Evolutionary conservation across 1,284 basidiomycete species (phyloP).

Genomic region (Moesziomyces antarcticus): DNA sequence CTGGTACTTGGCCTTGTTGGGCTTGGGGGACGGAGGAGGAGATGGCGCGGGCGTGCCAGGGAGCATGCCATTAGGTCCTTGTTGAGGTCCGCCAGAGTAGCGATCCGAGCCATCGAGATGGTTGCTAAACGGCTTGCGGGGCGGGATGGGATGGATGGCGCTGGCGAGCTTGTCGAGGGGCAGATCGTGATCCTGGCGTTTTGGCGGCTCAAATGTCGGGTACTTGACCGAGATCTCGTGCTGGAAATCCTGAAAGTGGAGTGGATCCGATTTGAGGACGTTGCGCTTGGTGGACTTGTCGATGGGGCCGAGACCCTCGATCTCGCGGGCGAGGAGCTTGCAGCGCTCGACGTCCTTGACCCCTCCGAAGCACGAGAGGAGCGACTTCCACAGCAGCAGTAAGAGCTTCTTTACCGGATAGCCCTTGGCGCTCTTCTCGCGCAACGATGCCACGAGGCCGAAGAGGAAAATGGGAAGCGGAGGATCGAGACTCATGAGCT

Average conservation of each 20-base stretch:
- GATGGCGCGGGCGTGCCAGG: constrained; percentile 79
- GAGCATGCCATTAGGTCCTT: constrained; percentile 36
- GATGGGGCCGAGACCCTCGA: constrained; percentile 71
- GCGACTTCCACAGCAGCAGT: constrained; percentile 94
- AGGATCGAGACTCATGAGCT: constrained; percentile 78
- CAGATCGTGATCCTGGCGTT: constrained; percentile 61
- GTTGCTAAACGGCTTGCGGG: constrained; percentile 51
- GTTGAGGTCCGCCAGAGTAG: constrained; percentile 78
- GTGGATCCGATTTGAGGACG: constrained; percentile 57
- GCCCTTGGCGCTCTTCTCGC: constrained; percentile 92
- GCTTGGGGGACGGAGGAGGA: constrained; percentile 85
- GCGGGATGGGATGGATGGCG: constrained; percentile 55
- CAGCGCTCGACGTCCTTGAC: constrained; percentile 84
- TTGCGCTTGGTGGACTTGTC: constrained; percentile 40
- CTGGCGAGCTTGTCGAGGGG: constrained; percentile 66
- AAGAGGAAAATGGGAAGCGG: constrained; percentile 93
- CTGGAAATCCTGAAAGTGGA: constrained; percentile 61
- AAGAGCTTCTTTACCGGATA: constrained; percentile 74
- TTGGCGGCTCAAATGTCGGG: constrained; percentile 70
- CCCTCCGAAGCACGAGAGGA: constrained; percentile 92
- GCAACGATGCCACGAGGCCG: constrained; percentile 84
- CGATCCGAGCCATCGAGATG: constrained; percentile 84
- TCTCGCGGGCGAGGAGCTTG: constrained; percentile 85
- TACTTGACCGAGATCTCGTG: constrained; percentile 65
- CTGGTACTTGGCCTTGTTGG: constrained; percentile 98